Percentiles rank a stretch among this genome's conserved stretches.
These are phyloP conservation scores for Russula dissimulans DNA, from an alignment of 768 basidiomycete species.

Conservation along the genomic window DNA sequence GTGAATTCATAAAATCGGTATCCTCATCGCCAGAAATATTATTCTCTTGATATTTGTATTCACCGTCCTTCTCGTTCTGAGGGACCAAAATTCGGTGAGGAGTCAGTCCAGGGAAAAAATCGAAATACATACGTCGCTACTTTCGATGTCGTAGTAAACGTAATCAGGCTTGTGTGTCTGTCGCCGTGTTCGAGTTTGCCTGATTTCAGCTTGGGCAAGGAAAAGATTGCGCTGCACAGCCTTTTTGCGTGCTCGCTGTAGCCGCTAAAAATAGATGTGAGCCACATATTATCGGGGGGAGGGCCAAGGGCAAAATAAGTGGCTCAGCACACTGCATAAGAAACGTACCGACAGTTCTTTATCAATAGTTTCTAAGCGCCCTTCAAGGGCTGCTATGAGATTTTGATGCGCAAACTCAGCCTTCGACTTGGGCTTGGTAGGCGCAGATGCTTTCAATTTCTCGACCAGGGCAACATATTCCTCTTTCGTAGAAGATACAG, in stretches of 20 bases:
- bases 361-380: slow-evolving; percentile 56
- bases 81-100: slow-evolving; percentile 26
- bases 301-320: slow-evolving; percentile 1
- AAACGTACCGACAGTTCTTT: slow-evolving; percentile 60
- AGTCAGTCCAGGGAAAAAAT: slow-evolving; percentile 20
- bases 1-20: slow-evolving; percentile 30
- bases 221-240: slow-evolving; percentile 56
- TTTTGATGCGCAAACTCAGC: slow-evolving; percentile 50
- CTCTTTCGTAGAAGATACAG: slow-evolving; percentile 59
- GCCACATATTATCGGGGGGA: neutral
- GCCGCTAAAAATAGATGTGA: slow-evolving; percentile 41
- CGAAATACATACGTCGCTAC: slow-evolving; percentile 49
- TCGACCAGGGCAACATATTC: slow-evolving; percentile 64
- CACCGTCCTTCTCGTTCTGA: slow-evolving; percentile 47
- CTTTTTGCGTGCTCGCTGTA: slow-evolving; percentile 60
- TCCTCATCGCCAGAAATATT: slow-evolving; percentile 20
- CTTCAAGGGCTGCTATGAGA: slow-evolving; percentile 54
- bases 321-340: neutral
- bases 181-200: slow-evolving; percentile 70
- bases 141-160: slow-evolving; percentile 58
- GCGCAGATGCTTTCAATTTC: slow-evolving; percentile 43
- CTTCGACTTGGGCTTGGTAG: slow-evolving; percentile 41
- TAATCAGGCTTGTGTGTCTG: slow-evolving; percentile 71
- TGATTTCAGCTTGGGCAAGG: slow-evolving; percentile 66
- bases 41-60: slow-evolving; percentile 58